Base-by-base conservation (phyloP, 2,329 filamentous ascomycete genomes). In the Beauveria medogensis region DNA sequence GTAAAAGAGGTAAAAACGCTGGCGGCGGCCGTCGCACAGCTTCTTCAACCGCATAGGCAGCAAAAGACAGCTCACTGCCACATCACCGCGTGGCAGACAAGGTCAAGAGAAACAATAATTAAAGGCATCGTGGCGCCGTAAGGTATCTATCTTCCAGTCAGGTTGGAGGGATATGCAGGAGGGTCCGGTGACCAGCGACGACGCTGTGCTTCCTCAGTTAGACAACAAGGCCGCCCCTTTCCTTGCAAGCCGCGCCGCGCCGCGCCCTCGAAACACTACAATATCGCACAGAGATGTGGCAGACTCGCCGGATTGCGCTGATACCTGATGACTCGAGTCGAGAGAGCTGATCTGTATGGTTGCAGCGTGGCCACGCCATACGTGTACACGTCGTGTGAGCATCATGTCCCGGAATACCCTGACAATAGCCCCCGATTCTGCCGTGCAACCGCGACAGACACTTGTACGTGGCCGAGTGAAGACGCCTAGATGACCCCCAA, bases 181-280 rank as follows among this genome's bases (percentile, higher is more conserved):
- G 56, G 56, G 56, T 59, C 56, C 48, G 46, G 56, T 59, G 56
- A 59, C 56, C 56, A 59, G 56, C 46, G 43, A 52, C 48, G 48
- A 26, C 24, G 40, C 48, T 59, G 56, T 59, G 48, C 56, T 46
- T 53, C 56, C 56, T 44, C 26, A 44, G 6, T 22, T n/a, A n/a
- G 56, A 59, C 46, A 43, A 22, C 10, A 53, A 16, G 20, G 37
- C 48, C 56, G 37, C 48, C 40, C 28, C 43, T 41, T 41, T 4
- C 12, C 34, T 51, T 51, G 18, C 8, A 44, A 34, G 37, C 22
- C 37, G 48, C 34, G 34, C 34, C 34, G 14, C 34, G 14, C 34
- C 30, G 30, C 26, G 56, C 47, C 56, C 56, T 59, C 56, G 56
- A 46, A 59, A 59, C 48, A 59, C 56, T 40, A 34, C 56, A 53